Conservation (phyloP, 345 rosid genomes). For the Alliaria petiolata region DNA sequence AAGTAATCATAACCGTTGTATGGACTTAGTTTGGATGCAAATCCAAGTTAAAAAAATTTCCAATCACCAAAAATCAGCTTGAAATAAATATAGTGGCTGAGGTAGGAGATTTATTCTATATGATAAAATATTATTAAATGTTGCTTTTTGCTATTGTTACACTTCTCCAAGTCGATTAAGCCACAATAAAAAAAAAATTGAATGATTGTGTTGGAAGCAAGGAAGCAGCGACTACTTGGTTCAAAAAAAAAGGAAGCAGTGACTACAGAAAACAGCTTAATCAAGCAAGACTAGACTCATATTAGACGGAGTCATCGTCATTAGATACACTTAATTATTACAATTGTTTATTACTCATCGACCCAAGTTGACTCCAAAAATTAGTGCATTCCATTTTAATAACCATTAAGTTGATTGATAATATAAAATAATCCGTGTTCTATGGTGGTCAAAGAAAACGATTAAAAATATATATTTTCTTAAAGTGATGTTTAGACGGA, state of each 20-base stretch:
- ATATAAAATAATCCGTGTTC: neutral
- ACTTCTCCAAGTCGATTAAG: neutral
- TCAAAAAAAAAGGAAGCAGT: conserved; percentile 36
- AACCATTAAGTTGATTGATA: conserved; percentile 8
- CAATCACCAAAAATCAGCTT: neutral
- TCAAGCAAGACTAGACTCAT: conserved; percentile 8
- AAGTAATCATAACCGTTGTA: neutral
- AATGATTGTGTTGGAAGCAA: conserved; percentile 30
- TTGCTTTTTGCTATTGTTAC: neutral
- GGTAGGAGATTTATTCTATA: neutral
- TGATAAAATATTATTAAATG: neutral
- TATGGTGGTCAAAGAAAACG: conserved; percentile 5
- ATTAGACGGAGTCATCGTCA: conserved; percentile 14
- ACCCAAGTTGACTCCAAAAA: conserved; percentile 11
- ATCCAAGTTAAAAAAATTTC: conserved; percentile 1
- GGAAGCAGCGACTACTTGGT: conserved; percentile 29
- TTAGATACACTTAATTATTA: conserved; percentile 2
- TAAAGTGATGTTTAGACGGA: conserved; percentile 19
- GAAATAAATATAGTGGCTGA: neutral
- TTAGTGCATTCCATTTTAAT: conserved; percentile 1
- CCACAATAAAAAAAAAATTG: neutral
- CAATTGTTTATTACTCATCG: neutral
- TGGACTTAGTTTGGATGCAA: neutral
- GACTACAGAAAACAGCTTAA: conserved; percentile 12
- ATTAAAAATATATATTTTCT: neutral